Percentiles rank a stretch among this genome's conserved stretches.
These are phyloP conservation scores for Pythium utonaiense DNA, from an alignment of 352 stramenopile species.

Conservation along the genomic window DNA sequence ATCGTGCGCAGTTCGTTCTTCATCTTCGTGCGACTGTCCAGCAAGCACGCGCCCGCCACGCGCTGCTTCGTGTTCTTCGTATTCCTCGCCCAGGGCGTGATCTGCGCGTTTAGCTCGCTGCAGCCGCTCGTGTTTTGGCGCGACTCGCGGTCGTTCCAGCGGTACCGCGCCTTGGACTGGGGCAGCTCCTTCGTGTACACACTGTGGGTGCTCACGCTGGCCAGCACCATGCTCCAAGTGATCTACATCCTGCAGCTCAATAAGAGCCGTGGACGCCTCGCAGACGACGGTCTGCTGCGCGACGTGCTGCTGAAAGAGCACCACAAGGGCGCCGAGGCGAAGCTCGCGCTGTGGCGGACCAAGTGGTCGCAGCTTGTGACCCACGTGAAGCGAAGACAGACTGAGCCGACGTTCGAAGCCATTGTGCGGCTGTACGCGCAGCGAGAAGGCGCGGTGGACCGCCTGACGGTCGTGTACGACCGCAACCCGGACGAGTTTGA, in stretches of 20 bases:
- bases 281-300: constrained; percentile 58
- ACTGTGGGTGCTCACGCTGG: constrained; percentile 41
- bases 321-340: constrained; percentile 34
- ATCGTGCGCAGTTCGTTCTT: constrained; percentile 56
- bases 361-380: constrained; percentile 80
- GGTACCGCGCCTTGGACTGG: constrained; percentile 44
- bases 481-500: constrained; percentile 65
- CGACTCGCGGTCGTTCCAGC: constrained; percentile 43
- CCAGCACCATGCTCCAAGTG: constrained; percentile 57
- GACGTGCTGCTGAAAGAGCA: constrained; percentile 47
- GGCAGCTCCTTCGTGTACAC: constrained; percentile 50
- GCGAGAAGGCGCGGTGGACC: constrained; percentile 59
- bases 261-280: constrained; percentile 53
- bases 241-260: constrained; percentile 80
- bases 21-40: constrained; percentile 59
- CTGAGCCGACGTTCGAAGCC: constrained; percentile 75
- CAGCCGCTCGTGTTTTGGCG: constrained; percentile 66
- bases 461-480: constrained; percentile 46
- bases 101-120: constrained; percentile 45
- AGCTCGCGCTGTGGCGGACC: constrained; percentile 50
- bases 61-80: constrained; percentile 79
- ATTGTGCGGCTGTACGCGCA: constrained; percentile 84
- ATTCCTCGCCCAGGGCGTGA: constrained; percentile 48
- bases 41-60: constrained; percentile 69
- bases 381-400: constrained; percentile 55